Conservation (phyloP, 257 asterid species). For the Ilex asprella region DNA sequence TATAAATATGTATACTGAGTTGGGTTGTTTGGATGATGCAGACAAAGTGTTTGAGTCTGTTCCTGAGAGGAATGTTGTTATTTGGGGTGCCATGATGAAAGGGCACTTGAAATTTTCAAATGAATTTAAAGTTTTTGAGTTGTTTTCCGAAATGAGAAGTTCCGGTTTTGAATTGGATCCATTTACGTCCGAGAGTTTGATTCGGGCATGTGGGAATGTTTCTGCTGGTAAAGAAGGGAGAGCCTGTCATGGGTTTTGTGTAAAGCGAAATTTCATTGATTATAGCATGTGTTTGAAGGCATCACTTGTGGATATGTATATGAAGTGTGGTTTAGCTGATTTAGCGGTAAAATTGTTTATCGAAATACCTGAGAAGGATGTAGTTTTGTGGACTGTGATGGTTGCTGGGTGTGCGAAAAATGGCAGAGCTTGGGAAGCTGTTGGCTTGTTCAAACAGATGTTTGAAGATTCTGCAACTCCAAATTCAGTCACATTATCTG, state of each 20-base stretch:
- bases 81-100: conserved; percentile 1
- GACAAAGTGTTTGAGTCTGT: background rate
- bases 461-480: background rate
- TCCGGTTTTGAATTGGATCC: background rate
- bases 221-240: background rate
- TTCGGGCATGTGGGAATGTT: background rate
- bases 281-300: background rate
- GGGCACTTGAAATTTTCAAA: background rate
- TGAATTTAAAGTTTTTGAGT: background rate
- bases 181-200: background rate
- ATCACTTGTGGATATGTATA: conserved; percentile 40
- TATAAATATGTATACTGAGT: background rate
- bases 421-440: background rate
- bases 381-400: conserved; percentile 72
- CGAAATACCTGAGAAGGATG: conserved; percentile 55
- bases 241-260: background rate
- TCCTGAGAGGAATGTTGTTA: background rate
- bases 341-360: conserved; percentile 54
- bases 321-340: conserved; percentile 57
- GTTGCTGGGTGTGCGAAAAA: conserved; percentile 48
- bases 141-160: background rate
- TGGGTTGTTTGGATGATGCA: background rate
- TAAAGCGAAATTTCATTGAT: background rate
- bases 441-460: background rate
- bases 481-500: background rate